Base-by-base conservation (phyloP, 257 asterid species). In the Nicotiana benthamiana region DNA sequence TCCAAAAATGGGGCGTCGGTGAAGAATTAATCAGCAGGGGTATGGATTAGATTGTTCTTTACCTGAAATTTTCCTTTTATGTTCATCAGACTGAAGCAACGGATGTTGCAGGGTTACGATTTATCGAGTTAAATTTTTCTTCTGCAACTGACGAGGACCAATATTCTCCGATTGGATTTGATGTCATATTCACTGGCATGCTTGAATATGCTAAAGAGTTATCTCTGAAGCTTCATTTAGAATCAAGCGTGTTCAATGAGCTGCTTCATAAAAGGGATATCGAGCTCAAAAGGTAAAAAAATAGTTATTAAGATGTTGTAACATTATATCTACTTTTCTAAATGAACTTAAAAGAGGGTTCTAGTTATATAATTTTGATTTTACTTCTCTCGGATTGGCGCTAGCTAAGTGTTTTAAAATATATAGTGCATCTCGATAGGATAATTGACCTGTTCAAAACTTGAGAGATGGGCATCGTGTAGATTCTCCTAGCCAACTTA, bases 1-100 rank as follows among this genome's bases (percentile, higher is more conserved):
- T 95, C 56, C 89, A 85, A 83, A 91, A 81, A 85, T 95, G 99
- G 99, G 91, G 91, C 28, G 82, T 91, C 43, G 97, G 97, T 40
- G 87, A 87, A 82, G 91, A 93, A 75, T 89, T 91, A 32, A 86
- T 93, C 66, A 79, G 46, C 59, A 89, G 82, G 77, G 99, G 99
- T 90, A 81, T 78, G 83, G 60, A 56, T 27, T 24, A 18, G 13
- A 18, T 60, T 80, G 40, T 56, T 9, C 63, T 30, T 65, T 18
- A 61, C 70, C 3, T 65, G 16, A 48, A 48, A 22, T 30, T 26
- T 10, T 56, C 63, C 28, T 18, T 18, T 53, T 48, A 34, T 16
- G 20, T 68, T 84, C 56, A 81, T 65, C 64, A 11, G 27, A 34
- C 56, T 79, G 80, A 65, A 79, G 6, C 70, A 17, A 78, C 82